phyloP scores from a whole-genome alignment of 2,329 filamentous ascomycete species.

The Epichloe aotearoae region DNA sequence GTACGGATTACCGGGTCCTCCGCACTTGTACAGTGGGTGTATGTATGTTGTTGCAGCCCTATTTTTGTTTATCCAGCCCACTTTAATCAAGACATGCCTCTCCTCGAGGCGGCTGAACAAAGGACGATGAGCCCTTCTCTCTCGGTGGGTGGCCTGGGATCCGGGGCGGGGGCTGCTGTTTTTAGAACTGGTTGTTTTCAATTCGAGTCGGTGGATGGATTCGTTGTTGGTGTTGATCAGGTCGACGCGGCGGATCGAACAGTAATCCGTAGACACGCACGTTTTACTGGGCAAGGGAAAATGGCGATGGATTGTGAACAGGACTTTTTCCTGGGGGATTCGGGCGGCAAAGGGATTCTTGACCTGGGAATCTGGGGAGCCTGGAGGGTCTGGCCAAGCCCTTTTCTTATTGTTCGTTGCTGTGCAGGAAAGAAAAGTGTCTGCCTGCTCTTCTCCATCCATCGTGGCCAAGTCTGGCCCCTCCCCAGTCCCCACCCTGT shows the following conservation, averaged over 20 bases:
- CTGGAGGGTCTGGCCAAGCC: background rate
- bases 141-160: background rate
- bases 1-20: background rate
- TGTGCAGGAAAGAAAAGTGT: background rate
- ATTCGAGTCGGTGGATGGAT: background rate
- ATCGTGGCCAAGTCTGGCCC: background rate
- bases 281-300: background rate
- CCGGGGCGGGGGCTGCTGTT: background rate
- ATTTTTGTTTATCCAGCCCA: background rate
- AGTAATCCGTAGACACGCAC: no score
- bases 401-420: background rate
- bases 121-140: background rate
- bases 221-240: background rate
- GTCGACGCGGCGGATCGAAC: background rate
- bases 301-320: background rate
- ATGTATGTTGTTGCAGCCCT: background rate
- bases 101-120: background rate
- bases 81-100: background rate
- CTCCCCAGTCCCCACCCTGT: background rate
- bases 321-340: background rate
- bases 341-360: slow-evolving; percentile 1
- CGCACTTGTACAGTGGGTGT: background rate
- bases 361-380: background rate
- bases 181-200: background rate
- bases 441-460: background rate